Base-by-base conservation (phyloP, 1,284 basidiomycete species). In the Apiotrichum sp. region DNA sequence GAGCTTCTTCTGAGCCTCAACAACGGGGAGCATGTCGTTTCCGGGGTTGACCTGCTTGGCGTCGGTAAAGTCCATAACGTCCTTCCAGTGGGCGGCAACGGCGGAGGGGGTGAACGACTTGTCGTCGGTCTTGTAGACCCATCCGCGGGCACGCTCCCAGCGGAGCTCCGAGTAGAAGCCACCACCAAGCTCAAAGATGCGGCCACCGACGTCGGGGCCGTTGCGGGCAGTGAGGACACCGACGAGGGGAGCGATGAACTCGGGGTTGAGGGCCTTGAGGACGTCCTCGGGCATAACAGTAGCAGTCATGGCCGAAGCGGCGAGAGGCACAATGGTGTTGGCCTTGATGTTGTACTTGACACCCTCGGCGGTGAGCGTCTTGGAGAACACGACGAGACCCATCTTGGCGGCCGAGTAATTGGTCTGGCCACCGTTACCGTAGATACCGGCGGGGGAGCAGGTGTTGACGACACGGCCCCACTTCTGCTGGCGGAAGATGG, bases 251-350 rank as follows among this genome's bases (percentile, higher is more conserved):
- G 92, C 93, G 47, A 99, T 88, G 64, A 87, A 92, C 70, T 92
- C 89, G 38, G 96, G 96, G 83, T 89, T 90, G 53, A 98, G 78
- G 67, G 91, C 87, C 50, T 85, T 87, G 61, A 99, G 85, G 83
- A 98, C 87, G 62, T 98, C 95, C n/a, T 89, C 88, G 13, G 95
- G 92, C 89, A 98, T 92, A 70, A 97, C 80, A 0, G 92, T 95
- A 67, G 86, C 91, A 3, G 91, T 93, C 89, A 97, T 95, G 34
- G 85, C 84, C 5, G 91, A 93, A 0, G 93, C 93, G 33, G 93
- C 93, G 65, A 92, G 86, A 6, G 95, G 96, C 6, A 90, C 93
- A 63, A 99, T 89, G 29, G 82, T 87, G 63, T 87, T 88, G 13
- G 87, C 83, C 67, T 86, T 85, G 73, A 99, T 98, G 72, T 86